phyloP scores from a whole-genome alignment of 164 flowering plant species.

The Kingdonia uniflora region DNA sequence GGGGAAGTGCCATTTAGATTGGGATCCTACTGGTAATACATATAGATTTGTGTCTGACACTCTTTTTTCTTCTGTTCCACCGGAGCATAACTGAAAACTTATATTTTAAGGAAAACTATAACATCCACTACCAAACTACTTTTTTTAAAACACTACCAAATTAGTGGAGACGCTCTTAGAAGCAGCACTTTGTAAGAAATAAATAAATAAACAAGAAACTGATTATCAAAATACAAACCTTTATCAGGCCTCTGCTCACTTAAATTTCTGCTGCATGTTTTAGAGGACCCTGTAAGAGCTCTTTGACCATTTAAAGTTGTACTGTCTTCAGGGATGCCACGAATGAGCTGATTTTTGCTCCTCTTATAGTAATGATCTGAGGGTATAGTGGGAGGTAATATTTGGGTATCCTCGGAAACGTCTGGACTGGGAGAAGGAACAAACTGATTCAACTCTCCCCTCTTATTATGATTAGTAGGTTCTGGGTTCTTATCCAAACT shows the following conservation, averaged over 20 bases:
- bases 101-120: too few species aligned
- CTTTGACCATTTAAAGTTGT: constrained; percentile 24
- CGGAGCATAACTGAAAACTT: too few species aligned
- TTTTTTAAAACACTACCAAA: too few species aligned
- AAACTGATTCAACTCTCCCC: constrained; percentile 45
- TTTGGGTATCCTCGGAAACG: constrained; percentile 22
- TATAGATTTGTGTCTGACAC: too few species aligned
- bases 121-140: too few species aligned
- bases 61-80: too few species aligned
- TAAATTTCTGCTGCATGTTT: constrained; percentile 18
- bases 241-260: constrained; percentile 27
- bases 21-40: too few species aligned
- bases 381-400: constrained; percentile 4
- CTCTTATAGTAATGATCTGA: constrained; percentile 63
- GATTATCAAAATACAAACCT: constrained; percentile 24
- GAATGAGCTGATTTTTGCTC: constrained; percentile 67
- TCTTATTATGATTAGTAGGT: constrained; percentile 18
- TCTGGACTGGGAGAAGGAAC: constrained; percentile 43
- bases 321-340: constrained; percentile 22
- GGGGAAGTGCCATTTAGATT: too few species aligned
- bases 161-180: background rate
- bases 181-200: background rate
- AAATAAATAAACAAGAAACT: background rate
- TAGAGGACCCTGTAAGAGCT: constrained; percentile 13
- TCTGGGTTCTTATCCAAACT: constrained; percentile 17